Percentiles rank a stretch among this genome's conserved stretches.
Evolutionary conservation across 2,329 filamentous ascomycete species (phyloP).

Genomic region (Blastomyces silverae): DNA sequence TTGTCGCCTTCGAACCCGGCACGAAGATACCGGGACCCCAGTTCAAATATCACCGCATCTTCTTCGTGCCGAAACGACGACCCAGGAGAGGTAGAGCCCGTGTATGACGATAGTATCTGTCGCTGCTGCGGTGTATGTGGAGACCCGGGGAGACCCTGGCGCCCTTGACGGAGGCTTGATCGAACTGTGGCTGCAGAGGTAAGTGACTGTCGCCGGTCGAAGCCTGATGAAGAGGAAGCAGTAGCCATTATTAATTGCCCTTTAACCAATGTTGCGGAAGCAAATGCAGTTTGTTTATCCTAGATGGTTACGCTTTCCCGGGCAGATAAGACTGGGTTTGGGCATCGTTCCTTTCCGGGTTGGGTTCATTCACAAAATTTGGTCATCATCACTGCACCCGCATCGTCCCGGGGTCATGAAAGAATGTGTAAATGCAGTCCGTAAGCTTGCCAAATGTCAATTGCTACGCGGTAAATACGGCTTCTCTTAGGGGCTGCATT

Average conservation of each 20-base stretch:
- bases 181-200: constrained; percentile 19
- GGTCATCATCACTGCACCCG: background rate
- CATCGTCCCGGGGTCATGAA: background rate
- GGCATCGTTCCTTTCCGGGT: background rate
- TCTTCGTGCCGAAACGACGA: constrained; percentile 64
- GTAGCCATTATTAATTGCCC: constrained; percentile 19
- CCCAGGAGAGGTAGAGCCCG: constrained; percentile 52
- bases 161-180: constrained; percentile 23
- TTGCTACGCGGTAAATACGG: background rate
- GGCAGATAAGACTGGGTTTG: background rate
- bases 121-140: constrained; percentile 56
- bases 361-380: background rate
- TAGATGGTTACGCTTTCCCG: background rate
- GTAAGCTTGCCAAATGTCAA: background rate
- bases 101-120: constrained; percentile 46
- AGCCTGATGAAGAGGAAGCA: constrained; percentile 24
- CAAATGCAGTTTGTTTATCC: background rate
- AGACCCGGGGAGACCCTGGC: constrained; percentile 34
- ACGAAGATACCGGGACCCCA: constrained; percentile 70
- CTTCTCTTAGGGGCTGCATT: no score
- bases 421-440: background rate
- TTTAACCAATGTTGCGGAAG: background rate
- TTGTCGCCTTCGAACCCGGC: constrained; percentile 83
- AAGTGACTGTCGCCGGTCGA: constrained; percentile 26
- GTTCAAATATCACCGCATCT: constrained; percentile 73